Evolutionary conservation across 208 protist genomes (phyloP).

Genomic region (Wallacemonas sp.): DNA sequence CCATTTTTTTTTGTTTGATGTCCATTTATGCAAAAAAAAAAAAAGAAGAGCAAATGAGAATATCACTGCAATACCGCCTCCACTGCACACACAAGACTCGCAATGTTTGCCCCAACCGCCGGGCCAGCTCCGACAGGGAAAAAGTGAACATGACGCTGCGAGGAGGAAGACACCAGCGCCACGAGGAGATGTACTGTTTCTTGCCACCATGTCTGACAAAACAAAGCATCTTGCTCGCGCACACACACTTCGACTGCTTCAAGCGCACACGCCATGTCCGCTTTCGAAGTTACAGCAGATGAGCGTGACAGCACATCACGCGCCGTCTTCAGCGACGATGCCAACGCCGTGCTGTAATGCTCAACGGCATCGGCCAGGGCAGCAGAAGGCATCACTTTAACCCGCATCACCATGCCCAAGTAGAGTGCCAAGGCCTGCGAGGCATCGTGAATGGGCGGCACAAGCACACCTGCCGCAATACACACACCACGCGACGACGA

Average conservation of each 20-base stretch:
- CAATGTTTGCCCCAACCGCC: not conserved
- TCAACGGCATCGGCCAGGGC: conserved; percentile 24
- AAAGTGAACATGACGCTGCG: conserved; percentile 12
- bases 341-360: not conserved
- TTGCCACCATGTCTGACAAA: not conserved
- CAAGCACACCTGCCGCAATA: conserved; percentile 10
- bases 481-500: too few relatives aligned
- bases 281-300: not conserved
- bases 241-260: not conserved
- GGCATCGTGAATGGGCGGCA: conserved; percentile 35
- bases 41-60: not conserved
- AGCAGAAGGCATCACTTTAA: conserved; percentile 32
- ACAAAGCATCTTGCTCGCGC: not conserved
- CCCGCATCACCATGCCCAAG: conserved; percentile 19
- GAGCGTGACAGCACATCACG: not conserved
- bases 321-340: not conserved
- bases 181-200: not conserved
- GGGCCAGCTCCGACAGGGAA: not conserved
- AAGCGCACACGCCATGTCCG: not conserved
- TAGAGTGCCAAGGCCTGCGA: conserved; percentile 24
- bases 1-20: too few relatives aligned
- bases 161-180: not conserved
- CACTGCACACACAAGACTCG: not conserved
- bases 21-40: not conserved
- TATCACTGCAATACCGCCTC: not conserved